phyloP scores from a whole-genome alignment of 208 protist genomes.

The Leptomonas seymouri region DNA sequence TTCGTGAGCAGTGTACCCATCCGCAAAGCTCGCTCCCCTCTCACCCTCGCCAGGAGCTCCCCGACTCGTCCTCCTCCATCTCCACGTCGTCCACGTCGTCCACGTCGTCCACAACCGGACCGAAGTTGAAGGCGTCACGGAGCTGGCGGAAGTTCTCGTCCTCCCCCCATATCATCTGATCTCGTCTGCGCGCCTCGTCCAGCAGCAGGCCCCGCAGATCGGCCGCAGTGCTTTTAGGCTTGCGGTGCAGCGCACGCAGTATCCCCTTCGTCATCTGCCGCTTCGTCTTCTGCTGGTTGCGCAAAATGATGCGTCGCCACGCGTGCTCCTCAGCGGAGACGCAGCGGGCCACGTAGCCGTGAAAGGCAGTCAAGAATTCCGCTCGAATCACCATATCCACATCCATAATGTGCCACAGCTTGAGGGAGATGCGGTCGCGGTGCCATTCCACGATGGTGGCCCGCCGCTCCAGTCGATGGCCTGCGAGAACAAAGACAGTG shows the following conservation, averaged over 20 bases:
- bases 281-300: constrained; percentile 44
- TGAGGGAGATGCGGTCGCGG: constrained; percentile 27
- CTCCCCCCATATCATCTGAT: constrained; percentile 34
- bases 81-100: constrained; percentile 35
- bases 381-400: constrained; percentile 39
- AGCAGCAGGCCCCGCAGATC: constrained; percentile 34
- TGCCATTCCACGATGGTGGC: constrained; percentile 44
- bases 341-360: constrained; percentile 34
- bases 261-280: constrained; percentile 39
- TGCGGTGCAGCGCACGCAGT: constrained; percentile 33
- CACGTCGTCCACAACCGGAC: constrained; percentile 46
- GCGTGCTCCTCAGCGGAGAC: constrained; percentile 38
- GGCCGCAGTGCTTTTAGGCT: constrained; percentile 27
- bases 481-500: constrained; percentile 27
- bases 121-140: constrained; percentile 42
- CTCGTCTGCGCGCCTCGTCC: constrained; percentile 43
- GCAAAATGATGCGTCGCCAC: constrained; percentile 43
- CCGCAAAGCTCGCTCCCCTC: background rate
- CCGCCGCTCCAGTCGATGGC: constrained; percentile 45
- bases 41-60: constrained; percentile 5
- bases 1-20: background rate
- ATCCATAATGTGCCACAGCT: constrained; percentile 48
- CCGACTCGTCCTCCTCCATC: constrained; percentile 9
- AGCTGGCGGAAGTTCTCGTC: constrained; percentile 34
- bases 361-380: constrained; percentile 38